phyloP scores from a whole-genome alignment of 2,329 filamentous ascomycete genomes.

The Diaporthe humulicola region DNA sequence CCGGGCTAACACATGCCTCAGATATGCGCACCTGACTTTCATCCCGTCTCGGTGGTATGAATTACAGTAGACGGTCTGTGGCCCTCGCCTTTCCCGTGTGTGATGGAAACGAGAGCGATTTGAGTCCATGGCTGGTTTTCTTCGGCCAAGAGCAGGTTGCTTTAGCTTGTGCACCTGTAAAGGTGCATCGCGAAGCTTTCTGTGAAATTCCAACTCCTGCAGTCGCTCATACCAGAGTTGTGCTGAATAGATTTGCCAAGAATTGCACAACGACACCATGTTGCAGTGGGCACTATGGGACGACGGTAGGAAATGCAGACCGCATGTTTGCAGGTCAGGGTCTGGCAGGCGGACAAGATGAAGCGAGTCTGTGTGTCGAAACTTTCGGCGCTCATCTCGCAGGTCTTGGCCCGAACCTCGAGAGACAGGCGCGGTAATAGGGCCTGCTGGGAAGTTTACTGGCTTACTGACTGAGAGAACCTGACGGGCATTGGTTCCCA shows the following conservation, averaged over 20 bases:
- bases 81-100: background rate
- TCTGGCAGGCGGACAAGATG: constrained; percentile 9
- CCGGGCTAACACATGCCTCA: constrained; percentile 34
- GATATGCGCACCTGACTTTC: constrained; percentile 35
- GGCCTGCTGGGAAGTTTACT: background rate
- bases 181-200: background rate
- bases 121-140: background rate
- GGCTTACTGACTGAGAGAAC: background rate
- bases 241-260: constrained; percentile 19
- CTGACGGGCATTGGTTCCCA: background rate
- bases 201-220: background rate
- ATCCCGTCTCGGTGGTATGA: constrained; percentile 31
- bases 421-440: constrained; percentile 1
- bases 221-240: background rate
- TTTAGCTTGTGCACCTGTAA: background rate
- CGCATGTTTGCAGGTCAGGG: constrained; percentile 32
- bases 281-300: constrained; percentile 33
- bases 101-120: background rate
- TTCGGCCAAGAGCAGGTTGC: constrained; percentile 2
- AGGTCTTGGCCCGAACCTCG: constrained; percentile 26
- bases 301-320: constrained; percentile 25
- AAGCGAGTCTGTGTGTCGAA: constrained; percentile 22
- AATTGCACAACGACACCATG: constrained; percentile 25
- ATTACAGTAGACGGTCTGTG: constrained; percentile 6
- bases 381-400: constrained; percentile 12